A percentile compares a stretch with the other conserved stretches of the same genome.
Conservation (phyloP, 192 early-diverging fungal genomes). For the Polychytrium aggregatum region DNA sequence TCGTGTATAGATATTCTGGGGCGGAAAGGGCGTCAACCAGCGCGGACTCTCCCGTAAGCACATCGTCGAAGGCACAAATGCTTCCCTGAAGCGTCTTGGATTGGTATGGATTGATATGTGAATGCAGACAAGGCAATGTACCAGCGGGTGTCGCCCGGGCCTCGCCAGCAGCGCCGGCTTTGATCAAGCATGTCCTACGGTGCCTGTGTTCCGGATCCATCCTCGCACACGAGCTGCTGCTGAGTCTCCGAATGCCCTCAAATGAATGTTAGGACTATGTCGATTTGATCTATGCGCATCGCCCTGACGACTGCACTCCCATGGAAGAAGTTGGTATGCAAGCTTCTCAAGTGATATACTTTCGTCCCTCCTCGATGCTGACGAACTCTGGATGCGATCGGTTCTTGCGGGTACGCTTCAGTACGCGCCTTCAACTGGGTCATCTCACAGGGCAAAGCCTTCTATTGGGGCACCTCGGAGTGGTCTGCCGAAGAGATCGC, state of each 20-base stretch:
- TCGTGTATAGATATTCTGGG: no score
- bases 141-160: no score
- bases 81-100: conserved; percentile 57
- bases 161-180: not conserved
- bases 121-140: no score
- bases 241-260: no score
- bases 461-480: conserved; percentile 80
- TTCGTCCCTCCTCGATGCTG: no score
- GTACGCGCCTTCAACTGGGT: conserved; percentile 74
- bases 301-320: conserved; percentile 62
- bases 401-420: no score
- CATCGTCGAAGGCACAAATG: conserved; percentile 69
- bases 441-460: conserved; percentile 66
- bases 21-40: conserved; percentile 52
- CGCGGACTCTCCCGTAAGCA: conserved; percentile 76
- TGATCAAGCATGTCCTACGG: no score
- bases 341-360: no score
- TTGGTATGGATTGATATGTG: no score
- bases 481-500: conserved; percentile 68
- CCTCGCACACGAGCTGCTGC: no score
- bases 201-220: no score
- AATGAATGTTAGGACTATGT: conserved; percentile 20
- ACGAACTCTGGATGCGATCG: no score
- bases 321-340: conserved; percentile 82
- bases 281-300: conserved; percentile 68